A percentile compares a stretch with the other conserved stretches of the same genome.
phyloP scores from a whole-genome alignment of 129 eudicot genomes.

The Dittrichia graveolens region DNA sequence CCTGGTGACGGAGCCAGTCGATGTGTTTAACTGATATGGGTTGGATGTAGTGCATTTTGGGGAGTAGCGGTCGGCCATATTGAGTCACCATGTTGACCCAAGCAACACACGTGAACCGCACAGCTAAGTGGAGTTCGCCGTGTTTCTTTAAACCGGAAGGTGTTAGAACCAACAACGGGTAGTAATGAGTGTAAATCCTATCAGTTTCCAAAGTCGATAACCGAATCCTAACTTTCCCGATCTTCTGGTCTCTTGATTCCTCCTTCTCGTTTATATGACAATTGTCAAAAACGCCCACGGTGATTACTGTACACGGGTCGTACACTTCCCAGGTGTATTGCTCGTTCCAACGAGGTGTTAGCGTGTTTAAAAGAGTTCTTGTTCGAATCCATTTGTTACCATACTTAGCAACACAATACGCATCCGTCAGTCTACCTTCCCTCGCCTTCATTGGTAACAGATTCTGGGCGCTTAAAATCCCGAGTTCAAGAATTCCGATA shows the following conservation, averaged over 20 bases:
- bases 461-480: constrained; percentile 75
- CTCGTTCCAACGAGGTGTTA: constrained; percentile 87
- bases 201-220: constrained; percentile 81
- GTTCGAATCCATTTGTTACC: constrained; percentile 97
- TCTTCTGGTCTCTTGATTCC: constrained; percentile 68
- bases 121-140: constrained; percentile 85
- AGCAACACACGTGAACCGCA: constrained; percentile 81
- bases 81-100: constrained; percentile 86
- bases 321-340: constrained; percentile 94
- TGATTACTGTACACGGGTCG: constrained; percentile 86
- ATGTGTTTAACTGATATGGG: constrained; percentile 83
- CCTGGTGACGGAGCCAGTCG: constrained; percentile 93
- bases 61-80: constrained; percentile 85
- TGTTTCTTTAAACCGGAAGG: constrained; percentile 75
- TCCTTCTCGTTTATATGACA: constrained; percentile 62
- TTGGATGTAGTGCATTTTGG: constrained; percentile 87
- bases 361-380: constrained; percentile 76
- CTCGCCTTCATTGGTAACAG: constrained; percentile 66
- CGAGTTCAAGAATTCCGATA: constrained; percentile 81
- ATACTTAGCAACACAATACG: constrained; percentile 95
- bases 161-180: constrained; percentile 70
- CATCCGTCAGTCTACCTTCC: constrained; percentile 79
- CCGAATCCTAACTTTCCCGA: constrained; percentile 90
- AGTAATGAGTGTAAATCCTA: constrained; percentile 65
- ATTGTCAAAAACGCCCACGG: constrained; percentile 85